These are phyloP conservation scores for Apium graveolens DNA, from an alignment of 129 eudicot species.

Conservation along the genomic window DNA sequence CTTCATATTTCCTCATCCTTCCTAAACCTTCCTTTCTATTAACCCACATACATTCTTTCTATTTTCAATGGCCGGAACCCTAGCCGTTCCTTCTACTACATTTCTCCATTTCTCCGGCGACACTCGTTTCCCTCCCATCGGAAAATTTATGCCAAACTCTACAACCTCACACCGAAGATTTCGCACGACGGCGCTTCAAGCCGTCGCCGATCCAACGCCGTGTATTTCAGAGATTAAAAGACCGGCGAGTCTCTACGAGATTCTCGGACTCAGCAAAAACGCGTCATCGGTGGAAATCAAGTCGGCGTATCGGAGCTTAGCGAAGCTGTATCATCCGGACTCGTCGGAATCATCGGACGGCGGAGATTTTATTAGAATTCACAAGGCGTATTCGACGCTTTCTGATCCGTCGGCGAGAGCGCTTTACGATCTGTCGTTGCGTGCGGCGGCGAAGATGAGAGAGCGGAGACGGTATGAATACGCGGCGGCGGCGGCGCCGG, in stretches of 20 bases:
- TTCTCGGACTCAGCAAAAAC: conserved; percentile 45
- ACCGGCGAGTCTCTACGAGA: conserved; percentile 43
- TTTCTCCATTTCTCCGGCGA: background rate
- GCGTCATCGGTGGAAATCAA: conserved; percentile 63
- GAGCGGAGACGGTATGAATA: conserved; percentile 17
- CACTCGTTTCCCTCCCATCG: background rate
- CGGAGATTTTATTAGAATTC: conserved; percentile 50
- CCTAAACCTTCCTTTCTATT: background rate
- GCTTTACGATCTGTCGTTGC: conserved; percentile 41
- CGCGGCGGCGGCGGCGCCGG: conserved; percentile 17
- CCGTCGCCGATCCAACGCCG: conserved; percentile 27
- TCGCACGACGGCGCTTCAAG: conserved; percentile 23
- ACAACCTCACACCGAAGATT: background rate
- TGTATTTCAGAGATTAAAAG: background rate
- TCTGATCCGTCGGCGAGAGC: conserved; percentile 66
- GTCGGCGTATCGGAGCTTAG: conserved; percentile 65
- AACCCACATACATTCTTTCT: too few species aligned
- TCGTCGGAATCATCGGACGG: conserved; percentile 37
- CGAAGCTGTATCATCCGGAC: conserved; percentile 80
- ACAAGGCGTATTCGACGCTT: conserved; percentile 55
- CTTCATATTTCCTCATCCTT: background rate
- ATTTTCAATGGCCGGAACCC: background rate
- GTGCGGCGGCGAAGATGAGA: conserved; percentile 6
- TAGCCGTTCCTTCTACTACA: background rate
- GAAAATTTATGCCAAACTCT: background rate